Percentiles rank a stretch among this genome's conserved stretches.
Conservation (phyloP, 208 protist genomes). For the Crithidia mellificae region DNA sequence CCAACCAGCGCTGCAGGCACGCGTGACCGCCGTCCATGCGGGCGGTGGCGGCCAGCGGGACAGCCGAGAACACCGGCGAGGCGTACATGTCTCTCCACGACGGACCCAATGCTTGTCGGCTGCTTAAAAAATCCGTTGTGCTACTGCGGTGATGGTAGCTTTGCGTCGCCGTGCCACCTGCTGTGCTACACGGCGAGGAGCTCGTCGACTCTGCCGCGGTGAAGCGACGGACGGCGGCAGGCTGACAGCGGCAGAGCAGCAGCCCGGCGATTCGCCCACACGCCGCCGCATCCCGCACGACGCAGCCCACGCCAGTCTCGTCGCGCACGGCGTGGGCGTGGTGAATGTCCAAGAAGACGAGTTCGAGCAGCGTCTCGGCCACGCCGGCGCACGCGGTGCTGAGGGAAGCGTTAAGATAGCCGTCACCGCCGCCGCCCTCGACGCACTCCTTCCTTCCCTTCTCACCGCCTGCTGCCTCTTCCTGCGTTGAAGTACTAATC, state of each 20-base stretch:
- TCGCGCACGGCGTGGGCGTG: conserved; percentile 21
- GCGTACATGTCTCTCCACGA: conserved; percentile 27
- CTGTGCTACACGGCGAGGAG: conserved; percentile 2
- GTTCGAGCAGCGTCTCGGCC: conserved; percentile 29
- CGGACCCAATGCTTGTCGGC: not conserved
- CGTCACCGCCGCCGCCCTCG: not conserved
- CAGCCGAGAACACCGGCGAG: conserved; percentile 30
- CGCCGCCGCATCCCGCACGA: conserved; percentile 28
- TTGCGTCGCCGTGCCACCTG: no score
- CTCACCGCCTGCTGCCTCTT: no score
- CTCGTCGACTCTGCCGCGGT: not conserved
- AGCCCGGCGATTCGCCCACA: conserved; percentile 31
- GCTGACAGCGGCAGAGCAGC: conserved; percentile 48
- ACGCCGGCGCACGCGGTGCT: conserved; percentile 26
- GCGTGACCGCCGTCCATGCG: conserved; percentile 11
- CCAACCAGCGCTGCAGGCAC: conserved; percentile 25
- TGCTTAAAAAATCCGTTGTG: no score
- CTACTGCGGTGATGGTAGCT: not conserved
- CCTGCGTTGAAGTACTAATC: no score
- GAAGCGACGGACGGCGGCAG: conserved; percentile 12
- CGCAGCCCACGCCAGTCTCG: conserved; percentile 16
- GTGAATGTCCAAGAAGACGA: conserved; percentile 24
- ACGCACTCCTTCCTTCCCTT: not conserved
- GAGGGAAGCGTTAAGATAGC: conserved; percentile 8
- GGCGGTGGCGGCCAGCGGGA: conserved; percentile 1